Evolutionary conservation across 106 monocot species (phyloP), one percentile per base, ranked within the genome.

Genomic region (Dioscorea zingiberensis): DNA sequence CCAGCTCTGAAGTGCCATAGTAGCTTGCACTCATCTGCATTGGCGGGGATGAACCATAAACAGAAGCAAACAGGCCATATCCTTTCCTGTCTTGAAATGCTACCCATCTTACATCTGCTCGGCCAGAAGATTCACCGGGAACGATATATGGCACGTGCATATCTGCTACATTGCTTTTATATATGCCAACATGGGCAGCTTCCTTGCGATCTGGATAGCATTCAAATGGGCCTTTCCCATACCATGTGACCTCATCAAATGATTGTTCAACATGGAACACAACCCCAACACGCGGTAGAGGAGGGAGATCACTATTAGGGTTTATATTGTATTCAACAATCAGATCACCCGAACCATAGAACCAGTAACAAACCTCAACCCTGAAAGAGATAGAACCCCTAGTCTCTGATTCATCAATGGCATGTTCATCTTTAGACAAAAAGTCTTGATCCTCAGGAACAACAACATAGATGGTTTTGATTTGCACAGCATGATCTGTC

Each of bases 11-110:
- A 27, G 86, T 69, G 48, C 81, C 56, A 48, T 89, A 98, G 54
- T 63, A 92, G 61, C 92, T 92, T 27, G 88, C 97, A 69, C 77
- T 98, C 97, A 98, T 92, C 73, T 92, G 92, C 97, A 98, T 80
- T 23, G 88, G 88, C 16, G 85, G 88, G 0, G 83, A 83, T 3
- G 48, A 32, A 66, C 77, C 88, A 73, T 84, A 92, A 46, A 67
- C 62, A 25, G 97, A 88, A 44, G 84, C 88, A 76, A 84, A 98
- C 13, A 98, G 71, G 16, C 97, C 92, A 55, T 81, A 64, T 21
- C 88, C 89, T 7, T 29, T 49, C 14, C 14, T 54, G 67, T 86
- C 72, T 71, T 69, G 76, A 59, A 92, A 84, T 30, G 88, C 67
- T 14, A 78, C 83, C 97, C 97, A 98, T 81, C 88, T 79, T 49